A percentile compares a stretch with the other conserved stretches of the same genome.
Conservation (phyloP, 306 rosid species). For the Glycine soja region DNA sequence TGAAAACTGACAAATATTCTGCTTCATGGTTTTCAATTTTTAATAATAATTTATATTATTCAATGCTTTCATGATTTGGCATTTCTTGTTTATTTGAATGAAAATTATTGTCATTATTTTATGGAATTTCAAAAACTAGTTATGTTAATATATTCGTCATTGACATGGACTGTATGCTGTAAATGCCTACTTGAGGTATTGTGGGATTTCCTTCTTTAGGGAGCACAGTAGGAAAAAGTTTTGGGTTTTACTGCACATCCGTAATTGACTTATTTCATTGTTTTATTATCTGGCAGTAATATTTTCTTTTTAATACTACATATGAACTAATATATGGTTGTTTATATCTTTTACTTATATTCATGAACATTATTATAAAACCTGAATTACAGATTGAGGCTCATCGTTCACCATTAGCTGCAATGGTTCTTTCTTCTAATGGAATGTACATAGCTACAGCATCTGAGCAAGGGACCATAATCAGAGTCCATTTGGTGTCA, state of each 20-base stretch:
- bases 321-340: not conserved
- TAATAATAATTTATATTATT: not conserved
- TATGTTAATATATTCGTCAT: not conserved
- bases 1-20: not conserved
- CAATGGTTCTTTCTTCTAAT: conserved; percentile 82
- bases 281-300: conserved; percentile 27
- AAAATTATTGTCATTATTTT: not conserved
- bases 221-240: not conserved
- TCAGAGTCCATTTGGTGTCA: conserved; percentile 87
- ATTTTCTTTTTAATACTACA: conserved; percentile 23
- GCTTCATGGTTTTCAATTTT: not conserved
- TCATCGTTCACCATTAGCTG: conserved; percentile 83
- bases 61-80: conserved; percentile 20
- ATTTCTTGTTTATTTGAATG: conserved; percentile 23
- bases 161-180: conserved; percentile 41
- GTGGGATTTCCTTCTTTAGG: conserved; percentile 31
- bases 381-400: conserved; percentile 80
- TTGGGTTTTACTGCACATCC: conserved; percentile 29
- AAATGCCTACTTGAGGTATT: conserved; percentile 33
- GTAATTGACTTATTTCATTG: conserved; percentile 23
- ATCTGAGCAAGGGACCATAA: conserved; percentile 94
- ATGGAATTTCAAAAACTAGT: conserved; percentile 27
- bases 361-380: conserved; percentile 36
- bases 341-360: conserved; percentile 20
- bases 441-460: conserved; percentile 96